Evolutionary conservation across 2,329 filamentous ascomycete genomes (phyloP).

Genomic region (Nemania sp.): DNA sequence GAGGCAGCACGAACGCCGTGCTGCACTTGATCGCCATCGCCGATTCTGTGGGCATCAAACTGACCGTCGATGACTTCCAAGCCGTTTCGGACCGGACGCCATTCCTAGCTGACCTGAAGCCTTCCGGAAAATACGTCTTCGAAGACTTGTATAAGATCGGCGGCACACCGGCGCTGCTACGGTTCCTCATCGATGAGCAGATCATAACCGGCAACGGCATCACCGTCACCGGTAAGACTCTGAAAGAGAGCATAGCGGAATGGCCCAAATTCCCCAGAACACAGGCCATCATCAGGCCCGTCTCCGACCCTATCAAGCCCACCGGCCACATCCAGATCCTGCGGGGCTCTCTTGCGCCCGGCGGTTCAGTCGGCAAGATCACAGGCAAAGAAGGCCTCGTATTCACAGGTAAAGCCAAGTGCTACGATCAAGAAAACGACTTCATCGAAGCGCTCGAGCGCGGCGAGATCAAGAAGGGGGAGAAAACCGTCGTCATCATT

Average conservation of each 20-base stretch:
- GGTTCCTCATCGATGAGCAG: slow-evolving; percentile 81
- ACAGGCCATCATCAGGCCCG: slow-evolving; percentile 79
- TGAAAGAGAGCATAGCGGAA: slow-evolving; percentile 81
- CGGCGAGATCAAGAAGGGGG: slow-evolving; percentile 78
- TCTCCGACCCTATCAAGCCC: slow-evolving; percentile 82
- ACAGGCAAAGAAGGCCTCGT: slow-evolving; percentile 88
- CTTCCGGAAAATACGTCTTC: slow-evolving; percentile 86
- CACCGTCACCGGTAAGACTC: slow-evolving; percentile 87
- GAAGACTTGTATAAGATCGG: slow-evolving; percentile 83
- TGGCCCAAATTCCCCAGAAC: slow-evolving; percentile 73
- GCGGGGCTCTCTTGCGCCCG: slow-evolving; percentile 80
- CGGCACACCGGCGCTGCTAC: slow-evolving; percentile 84
- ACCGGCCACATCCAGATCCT: slow-evolving; percentile 90
- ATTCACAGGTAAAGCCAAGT: slow-evolving; percentile 79
- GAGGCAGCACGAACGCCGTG: slow-evolving; percentile 84
- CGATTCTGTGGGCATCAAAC: slow-evolving; percentile 77
- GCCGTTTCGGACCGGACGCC: slow-evolving; percentile 76
- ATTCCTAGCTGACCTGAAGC: slow-evolving; percentile 81
- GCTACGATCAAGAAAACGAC: slow-evolving; percentile 81
- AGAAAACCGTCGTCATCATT: slow-evolving; percentile 89
- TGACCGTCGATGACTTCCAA: slow-evolving; percentile 87
- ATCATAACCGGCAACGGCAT: slow-evolving; percentile 78
- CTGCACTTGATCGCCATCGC: slow-evolving; percentile 84
- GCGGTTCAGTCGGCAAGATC: slow-evolving; percentile 89
- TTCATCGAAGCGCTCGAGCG: slow-evolving; percentile 77